Evolutionary conservation across 192 early-diverging fungal species (phyloP), one percentile per base, ranked within the genome.

Genomic region (Coemansia furcata): DNA sequence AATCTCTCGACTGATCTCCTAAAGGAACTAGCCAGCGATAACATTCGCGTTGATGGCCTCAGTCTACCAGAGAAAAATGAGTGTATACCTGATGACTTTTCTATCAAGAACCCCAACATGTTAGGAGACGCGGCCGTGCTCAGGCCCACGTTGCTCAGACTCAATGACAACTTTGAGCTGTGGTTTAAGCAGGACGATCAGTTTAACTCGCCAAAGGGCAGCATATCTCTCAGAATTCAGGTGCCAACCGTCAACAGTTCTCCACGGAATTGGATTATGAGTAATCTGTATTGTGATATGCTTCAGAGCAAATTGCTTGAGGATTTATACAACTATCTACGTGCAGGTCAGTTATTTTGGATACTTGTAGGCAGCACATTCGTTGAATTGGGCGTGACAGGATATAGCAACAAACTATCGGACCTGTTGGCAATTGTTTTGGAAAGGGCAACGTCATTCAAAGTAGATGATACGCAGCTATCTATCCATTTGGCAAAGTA

Each of bases 111-210:
- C 17, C 21, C 35, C 29, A 15, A 30, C n/a, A 17, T n/a, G 2
- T 17, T 30, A 7, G 6, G 46, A 1, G 44, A 9, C 6, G 23
- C 65, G 1, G 62, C 55, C 8, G 26, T 39, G 37, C 32, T 52
- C 30, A 47, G 36, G 36, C 76, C 68, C 15, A 49, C 50, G 38
- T 50, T 72, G 26, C 46, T 78, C 21, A 46, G 33, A 21, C 55
- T 32, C 33, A 66, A 42, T 1, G 61, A 75, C 19, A 49, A 6
- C 7, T 30, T 60, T 39, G 86, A 94, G 10, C 57, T 97, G 66
- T 98, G 97, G 97, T 88, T 93, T 68, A 95, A 95, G 73, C 89
- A 91, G 65, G 95, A 96, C 73, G 90, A 94, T 66, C 91, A 83
- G 2, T 98, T 94, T 63, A 89, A 85, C 85, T 83, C 91, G 10